phyloP scores from a whole-genome alignment of 2,329 filamentous ascomycete genomes.

The Cladosporium sp. region DNA sequence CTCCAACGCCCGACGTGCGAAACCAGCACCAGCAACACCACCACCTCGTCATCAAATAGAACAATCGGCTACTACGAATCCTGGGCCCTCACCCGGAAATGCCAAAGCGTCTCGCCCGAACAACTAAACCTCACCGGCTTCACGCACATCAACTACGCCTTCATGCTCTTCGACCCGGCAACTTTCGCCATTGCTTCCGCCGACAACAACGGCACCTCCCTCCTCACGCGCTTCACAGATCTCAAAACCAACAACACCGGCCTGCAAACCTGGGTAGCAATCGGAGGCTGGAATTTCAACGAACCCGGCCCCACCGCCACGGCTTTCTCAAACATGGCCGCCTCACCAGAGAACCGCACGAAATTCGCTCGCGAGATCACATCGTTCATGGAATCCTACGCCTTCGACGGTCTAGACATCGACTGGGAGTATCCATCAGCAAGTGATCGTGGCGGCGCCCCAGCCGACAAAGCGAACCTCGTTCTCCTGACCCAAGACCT shows the following conservation, averaged over 20 bases:
- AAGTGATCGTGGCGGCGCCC: constrained; percentile 35
- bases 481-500: constrained; percentile 29
- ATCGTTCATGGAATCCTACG: constrained; percentile 19
- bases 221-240: constrained; percentile 17
- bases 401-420: constrained; percentile 20
- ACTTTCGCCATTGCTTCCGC: constrained; percentile 30
- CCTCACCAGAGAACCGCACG: constrained; percentile 4
- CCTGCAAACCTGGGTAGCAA: constrained; percentile 12
- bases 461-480: constrained; percentile 34
- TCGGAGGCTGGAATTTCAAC: constrained; percentile 16
- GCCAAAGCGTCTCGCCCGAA: constrained; percentile 11
- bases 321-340: constrained; percentile 13
- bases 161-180: constrained; percentile 29
- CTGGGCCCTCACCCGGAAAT: constrained; percentile 15
- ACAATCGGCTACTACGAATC: constrained; percentile 20
- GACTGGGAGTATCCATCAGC: constrained; percentile 20
- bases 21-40: neutral
- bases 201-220: constrained; percentile 15
- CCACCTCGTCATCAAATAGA: neutral
- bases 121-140: constrained; percentile 10
- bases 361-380: constrained; percentile 13
- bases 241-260: constrained; percentile 10
- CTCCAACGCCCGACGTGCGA: neutral
- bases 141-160: constrained; percentile 24
- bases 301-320: constrained; percentile 14